Evolutionary conservation across 306 rosid species (phyloP), one percentile per base, ranked within the genome.

Genomic region (Lupinus albus): DNA sequence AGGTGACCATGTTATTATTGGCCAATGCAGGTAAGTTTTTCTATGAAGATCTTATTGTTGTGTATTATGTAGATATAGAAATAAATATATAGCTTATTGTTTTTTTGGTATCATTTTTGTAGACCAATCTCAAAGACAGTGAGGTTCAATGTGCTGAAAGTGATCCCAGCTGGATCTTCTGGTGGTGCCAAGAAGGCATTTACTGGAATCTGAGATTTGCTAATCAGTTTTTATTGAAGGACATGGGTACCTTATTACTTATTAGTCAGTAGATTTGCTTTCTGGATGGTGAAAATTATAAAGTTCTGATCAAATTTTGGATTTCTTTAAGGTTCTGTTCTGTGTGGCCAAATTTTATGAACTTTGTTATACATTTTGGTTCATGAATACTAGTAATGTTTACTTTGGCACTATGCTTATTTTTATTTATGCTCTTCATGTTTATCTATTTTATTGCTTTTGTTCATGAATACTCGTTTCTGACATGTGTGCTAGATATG

Each of bases 91-190:
- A 4, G 41, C 15, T 47, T 17, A 11, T 65, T 50, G 16, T 12
- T 36, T 16, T 7, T 15, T 17, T 25, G 30, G 13, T 25, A 0
- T 10, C n/a, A 4, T 12, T 45, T 30, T 16, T 50, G 68, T 55
- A 86, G 96, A 84, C 97, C 96, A 3, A 68, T 91, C 80, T 88
- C 96, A 4, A 91, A 86, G 88, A 91, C 97, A 0, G 90, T 84
- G 64, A 82, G 97, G 82, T 91, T 91, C 78, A 91, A 88, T 3
- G 97, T 91, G 36, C 53, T 91, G 81, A 91, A 91, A 67, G 96
- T 91, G 66, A 64, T 87, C 56, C 96, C 94, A 5, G 89, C 96
- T 6, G 96, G 96, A 67, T 84, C 96, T 49, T 83, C 94, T 1
- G 64, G 79, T 59, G 81, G 79, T 61, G 96, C 76, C 4, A 91